Conservation (phyloP, 148 eudicot genomes). For the Spergularia marina region DNA sequence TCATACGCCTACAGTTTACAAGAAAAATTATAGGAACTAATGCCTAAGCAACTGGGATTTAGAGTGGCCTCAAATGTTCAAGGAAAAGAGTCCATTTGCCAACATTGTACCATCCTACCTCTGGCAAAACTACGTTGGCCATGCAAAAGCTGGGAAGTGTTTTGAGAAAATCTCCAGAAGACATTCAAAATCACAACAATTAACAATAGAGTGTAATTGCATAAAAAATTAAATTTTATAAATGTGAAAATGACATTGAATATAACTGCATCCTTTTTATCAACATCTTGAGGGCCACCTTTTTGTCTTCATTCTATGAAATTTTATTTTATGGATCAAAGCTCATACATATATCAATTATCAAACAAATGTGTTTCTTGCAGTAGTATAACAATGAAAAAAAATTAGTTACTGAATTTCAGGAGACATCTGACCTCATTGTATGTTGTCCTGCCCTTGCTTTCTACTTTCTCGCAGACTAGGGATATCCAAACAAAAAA, state of each 20-base stretch:
- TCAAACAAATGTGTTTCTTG: not conserved
- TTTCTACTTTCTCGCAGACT: constrained; percentile 98
- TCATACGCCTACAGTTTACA: too few relatives aligned
- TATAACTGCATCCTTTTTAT: not conserved
- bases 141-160: not conserved
- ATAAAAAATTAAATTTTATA: not conserved
- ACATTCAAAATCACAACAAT: not conserved
- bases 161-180: not conserved
- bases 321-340: not conserved
- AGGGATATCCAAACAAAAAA: constrained; percentile 6
- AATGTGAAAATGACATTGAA: not conserved
- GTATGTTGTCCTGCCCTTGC: constrained; percentile 98
- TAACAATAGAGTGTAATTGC: not conserved
- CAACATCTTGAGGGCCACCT: not conserved
- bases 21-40: too few relatives aligned
- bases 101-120: too few relatives aligned
- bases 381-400: not conserved
- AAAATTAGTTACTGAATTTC: not conserved
- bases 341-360: not conserved
- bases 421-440: constrained; percentile 60
- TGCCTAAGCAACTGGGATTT: too few relatives aligned
- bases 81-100: too few relatives aligned
- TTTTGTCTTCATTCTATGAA: not conserved
- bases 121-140: not conserved
- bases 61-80: too few relatives aligned